Evolutionary conservation across 352 stramenopile genomes (phyloP).

Genomic region (Hyaloperonospora brassicae): DNA sequence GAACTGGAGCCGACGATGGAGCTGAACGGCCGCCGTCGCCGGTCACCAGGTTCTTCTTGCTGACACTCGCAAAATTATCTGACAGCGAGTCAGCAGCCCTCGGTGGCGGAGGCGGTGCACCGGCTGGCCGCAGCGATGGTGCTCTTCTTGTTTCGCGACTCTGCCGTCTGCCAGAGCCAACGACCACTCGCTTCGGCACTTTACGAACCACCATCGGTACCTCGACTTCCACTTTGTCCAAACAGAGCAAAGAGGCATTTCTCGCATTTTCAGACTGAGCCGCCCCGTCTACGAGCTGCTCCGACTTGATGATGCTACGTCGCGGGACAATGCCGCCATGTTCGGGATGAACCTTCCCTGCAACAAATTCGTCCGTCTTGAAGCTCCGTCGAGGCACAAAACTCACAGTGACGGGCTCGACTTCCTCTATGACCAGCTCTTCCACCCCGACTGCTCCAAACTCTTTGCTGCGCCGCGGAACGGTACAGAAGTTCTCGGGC

Average conservation of each 20-base stretch:
- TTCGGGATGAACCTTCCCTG: background rate
- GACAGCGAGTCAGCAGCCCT: slow-evolving; percentile 26
- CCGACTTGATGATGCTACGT: background rate
- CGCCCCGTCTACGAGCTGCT: background rate
- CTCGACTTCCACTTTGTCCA: slow-evolving; percentile 25
- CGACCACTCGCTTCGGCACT: slow-evolving; percentile 36
- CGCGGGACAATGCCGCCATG: slow-evolving; percentile 5
- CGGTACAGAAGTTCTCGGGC: slow-evolving; percentile 24
- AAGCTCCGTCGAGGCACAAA: slow-evolving; percentile 16
- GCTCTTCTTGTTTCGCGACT: slow-evolving; percentile 23
- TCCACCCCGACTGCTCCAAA: slow-evolving; percentile 18
- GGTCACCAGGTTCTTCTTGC: slow-evolving; percentile 7
- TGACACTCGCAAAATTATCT: slow-evolving; percentile 26
- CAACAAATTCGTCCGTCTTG: slow-evolving; percentile 9
- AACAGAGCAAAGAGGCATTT: slow-evolving; percentile 1
- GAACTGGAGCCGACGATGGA: slow-evolving; percentile 9
- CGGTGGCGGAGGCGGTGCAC: slow-evolving; percentile 21
- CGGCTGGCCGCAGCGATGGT: slow-evolving; percentile 14
- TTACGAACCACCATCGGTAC: slow-evolving; percentile 45
- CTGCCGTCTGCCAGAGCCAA: slow-evolving; percentile 27
- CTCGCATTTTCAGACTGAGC: slow-evolving; percentile 12
- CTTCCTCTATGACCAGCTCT: slow-evolving; percentile 25
- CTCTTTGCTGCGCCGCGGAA: slow-evolving; percentile 23
- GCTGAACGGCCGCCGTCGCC: slow-evolving; percentile 7
- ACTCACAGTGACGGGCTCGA: slow-evolving; percentile 20